These are phyloP conservation scores for Cyberlindnera sargentensis DNA, from an alignment of 805 yeast species.

Conservation along the genomic window DNA sequence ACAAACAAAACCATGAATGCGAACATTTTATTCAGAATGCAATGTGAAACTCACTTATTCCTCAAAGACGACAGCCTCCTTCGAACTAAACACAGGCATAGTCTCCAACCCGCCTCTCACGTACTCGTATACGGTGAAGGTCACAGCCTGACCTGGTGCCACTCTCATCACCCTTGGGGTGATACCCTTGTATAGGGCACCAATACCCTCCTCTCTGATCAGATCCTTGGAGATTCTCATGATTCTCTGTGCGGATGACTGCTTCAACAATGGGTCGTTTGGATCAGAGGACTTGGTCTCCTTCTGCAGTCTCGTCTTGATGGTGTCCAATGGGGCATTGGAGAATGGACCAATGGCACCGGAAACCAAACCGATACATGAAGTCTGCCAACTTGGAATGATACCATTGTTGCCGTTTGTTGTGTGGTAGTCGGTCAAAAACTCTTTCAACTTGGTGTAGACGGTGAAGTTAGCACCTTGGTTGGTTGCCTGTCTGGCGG, in stretches of 20 bases:
- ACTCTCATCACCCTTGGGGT: slow-evolving; percentile 99
- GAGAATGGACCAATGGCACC: slow-evolving; percentile 98
- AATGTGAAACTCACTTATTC: slow-evolving; percentile 16
- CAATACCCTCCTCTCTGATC: slow-evolving; percentile 81
- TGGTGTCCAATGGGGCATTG: slow-evolving; percentile 95
- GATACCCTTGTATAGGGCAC: slow-evolving; percentile 91
- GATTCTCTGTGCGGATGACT: slow-evolving; percentile 70
- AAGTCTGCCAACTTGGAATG: slow-evolving; percentile 92
- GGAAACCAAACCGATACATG: slow-evolving; percentile 80
- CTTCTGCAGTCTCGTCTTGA: slow-evolving; percentile 93
- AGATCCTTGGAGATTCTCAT: slow-evolving; percentile 72
- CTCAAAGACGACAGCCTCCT: slow-evolving; percentile 25
- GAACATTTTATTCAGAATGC: too few relatives aligned
- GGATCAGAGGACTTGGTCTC: slow-evolving; percentile 52
- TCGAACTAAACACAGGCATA: slow-evolving; percentile 23
- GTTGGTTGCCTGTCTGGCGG: slow-evolving; percentile 96
- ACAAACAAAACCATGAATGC: too few relatives aligned
- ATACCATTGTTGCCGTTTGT: slow-evolving; percentile 31
- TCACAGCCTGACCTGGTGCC: slow-evolving; percentile 99
- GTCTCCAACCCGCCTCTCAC: slow-evolving; percentile 60
- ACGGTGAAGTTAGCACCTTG: slow-evolving; percentile 98
- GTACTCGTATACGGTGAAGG: slow-evolving; percentile 92
- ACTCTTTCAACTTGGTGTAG: slow-evolving; percentile 76
- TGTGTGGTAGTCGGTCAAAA: slow-evolving; percentile 54
- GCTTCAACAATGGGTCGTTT: slow-evolving; percentile 26